phyloP scores from a whole-genome alignment of 345 rosid genomes.

The Eucalyptus erythrocorys region DNA sequence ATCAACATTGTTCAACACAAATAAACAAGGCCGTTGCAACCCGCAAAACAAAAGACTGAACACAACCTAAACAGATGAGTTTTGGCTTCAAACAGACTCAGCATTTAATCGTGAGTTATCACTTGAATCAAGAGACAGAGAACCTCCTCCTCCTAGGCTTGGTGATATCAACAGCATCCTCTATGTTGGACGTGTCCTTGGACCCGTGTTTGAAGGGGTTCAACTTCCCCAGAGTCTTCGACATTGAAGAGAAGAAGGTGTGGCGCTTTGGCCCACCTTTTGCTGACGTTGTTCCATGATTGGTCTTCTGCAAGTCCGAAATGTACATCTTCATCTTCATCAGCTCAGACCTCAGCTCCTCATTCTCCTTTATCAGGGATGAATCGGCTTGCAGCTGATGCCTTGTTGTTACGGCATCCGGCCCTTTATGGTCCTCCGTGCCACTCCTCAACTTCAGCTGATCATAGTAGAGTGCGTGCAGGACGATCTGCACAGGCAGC shows the following conservation, averaged over 20 bases:
- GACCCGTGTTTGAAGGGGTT: conserved; percentile 83
- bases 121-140: conserved; percentile 44
- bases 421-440: conserved; percentile 2
- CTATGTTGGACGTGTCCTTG: conserved; percentile 74
- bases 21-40: not conserved
- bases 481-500: conserved; percentile 73
- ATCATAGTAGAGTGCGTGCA: conserved; percentile 84
- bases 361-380: conserved; percentile 70
- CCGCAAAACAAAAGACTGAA: not conserved
- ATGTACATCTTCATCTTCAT: conserved; percentile 79
- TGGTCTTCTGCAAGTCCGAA: conserved; percentile 44
- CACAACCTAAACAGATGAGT: not conserved
- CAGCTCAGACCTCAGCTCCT: conserved; percentile 67
- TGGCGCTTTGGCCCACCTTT: conserved; percentile 13
- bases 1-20: not conserved
- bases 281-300: conserved; percentile 9
- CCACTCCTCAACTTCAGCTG: conserved; percentile 86
- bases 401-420: conserved; percentile 37
- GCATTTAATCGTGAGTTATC: not conserved
- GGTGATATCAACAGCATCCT: conserved; percentile 43
- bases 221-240: conserved; percentile 76
- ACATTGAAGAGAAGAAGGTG: conserved; percentile 71
- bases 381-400: conserved; percentile 51
- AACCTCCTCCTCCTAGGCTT: conserved; percentile 96
- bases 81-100: not conserved